Evolutionary conservation across 805 yeast genomes (phyloP).

Genomic region (Candida jianshihensis): DNA sequence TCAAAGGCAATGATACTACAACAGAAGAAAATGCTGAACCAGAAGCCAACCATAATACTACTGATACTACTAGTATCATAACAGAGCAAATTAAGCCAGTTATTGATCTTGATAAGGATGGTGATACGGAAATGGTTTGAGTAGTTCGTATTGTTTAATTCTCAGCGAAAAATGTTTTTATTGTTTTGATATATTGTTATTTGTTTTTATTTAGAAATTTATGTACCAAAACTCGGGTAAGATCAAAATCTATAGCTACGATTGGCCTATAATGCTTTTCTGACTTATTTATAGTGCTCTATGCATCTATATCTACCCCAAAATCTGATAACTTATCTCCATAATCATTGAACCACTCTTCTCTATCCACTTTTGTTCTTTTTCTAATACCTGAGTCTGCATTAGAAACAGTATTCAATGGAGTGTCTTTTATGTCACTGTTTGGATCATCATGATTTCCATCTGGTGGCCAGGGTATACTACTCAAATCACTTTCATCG

Average conservation of each 20-base stretch:
- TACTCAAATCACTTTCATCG: slow-evolving; percentile 49
- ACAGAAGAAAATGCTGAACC: slow-evolving; percentile 43
- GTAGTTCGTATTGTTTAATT: neutral
- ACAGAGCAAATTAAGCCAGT: slow-evolving; percentile 10
- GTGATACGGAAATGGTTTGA: slow-evolving; percentile 25
- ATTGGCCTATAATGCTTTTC: too few species aligned
- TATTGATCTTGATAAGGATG: slow-evolving; percentile 21
- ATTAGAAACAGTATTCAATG: slow-evolving; percentile 1
- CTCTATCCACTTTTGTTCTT: slow-evolving; percentile 23
- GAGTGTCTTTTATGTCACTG: neutral
- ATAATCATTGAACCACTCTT: slow-evolving; percentile 63
- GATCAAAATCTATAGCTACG: too few species aligned
- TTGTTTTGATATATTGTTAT: neutral
- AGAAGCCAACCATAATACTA: slow-evolving; percentile 7
- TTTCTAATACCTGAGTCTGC: slow-evolving; percentile 26
- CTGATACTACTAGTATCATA: slow-evolving; percentile 12
- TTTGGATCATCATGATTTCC: slow-evolving; percentile 47
- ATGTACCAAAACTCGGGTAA: too few species aligned
- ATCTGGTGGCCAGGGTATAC: slow-evolving; percentile 92
- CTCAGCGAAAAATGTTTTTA: too few species aligned
- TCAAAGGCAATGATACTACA: slow-evolving; percentile 32
- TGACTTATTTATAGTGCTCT: too few species aligned
- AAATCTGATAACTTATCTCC: slow-evolving; percentile 84
- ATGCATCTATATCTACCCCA: slow-evolving; percentile 74
- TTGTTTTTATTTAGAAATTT: too few species aligned